Percentiles rank a stretch among this genome's conserved stretches.
phyloP scores from a whole-genome alignment of 192 early-diverging fungal genomes.

The Linnemannia elongata region DNA sequence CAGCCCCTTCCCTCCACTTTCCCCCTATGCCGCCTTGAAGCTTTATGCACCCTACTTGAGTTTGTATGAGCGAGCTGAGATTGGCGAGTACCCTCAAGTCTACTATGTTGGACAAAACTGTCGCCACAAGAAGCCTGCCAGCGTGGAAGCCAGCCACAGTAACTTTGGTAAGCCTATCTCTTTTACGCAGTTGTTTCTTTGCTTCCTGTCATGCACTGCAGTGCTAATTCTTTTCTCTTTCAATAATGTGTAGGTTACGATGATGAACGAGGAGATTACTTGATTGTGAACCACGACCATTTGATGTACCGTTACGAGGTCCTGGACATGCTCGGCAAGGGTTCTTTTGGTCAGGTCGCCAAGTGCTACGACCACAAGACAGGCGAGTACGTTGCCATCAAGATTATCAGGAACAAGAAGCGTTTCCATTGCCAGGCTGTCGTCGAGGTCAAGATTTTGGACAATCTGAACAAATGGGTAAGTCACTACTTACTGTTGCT shows the following conservation, averaged over 20 bases:
- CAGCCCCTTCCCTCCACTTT: conserved; percentile 63
- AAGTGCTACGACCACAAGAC: conserved; percentile 96
- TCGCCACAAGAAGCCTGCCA: conserved; percentile 67
- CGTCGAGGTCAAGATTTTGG: conserved; percentile 95
- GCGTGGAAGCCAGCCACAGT: conserved; percentile 68
- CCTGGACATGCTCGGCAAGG: conserved; percentile 89
- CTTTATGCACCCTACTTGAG: conserved; percentile 83
- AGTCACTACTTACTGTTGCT: neutral
- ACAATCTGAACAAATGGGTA: conserved; percentile 85
- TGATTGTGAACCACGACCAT: conserved; percentile 91
- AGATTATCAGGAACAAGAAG: conserved; percentile 96
- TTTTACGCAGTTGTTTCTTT: neutral
- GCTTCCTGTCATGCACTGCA: neutral
- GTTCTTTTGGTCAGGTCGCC: conserved; percentile 93
- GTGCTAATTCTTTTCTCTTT: neutral
- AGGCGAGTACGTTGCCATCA: conserved; percentile 88
- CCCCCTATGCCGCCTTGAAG: conserved; percentile 73
- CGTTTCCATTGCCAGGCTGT: conserved; percentile 96
- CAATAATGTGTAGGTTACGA: conserved; percentile 65
- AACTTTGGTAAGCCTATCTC: conserved; percentile 62
- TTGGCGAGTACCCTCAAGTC: conserved; percentile 82
- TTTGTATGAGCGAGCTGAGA: conserved; percentile 89
- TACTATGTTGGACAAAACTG: conserved; percentile 91
- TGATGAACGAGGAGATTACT: conserved; percentile 96
- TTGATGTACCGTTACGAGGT: conserved; percentile 95